Base-by-base conservation (phyloP, 352 stramenopile species). In the Pythium dissimile region DNA sequence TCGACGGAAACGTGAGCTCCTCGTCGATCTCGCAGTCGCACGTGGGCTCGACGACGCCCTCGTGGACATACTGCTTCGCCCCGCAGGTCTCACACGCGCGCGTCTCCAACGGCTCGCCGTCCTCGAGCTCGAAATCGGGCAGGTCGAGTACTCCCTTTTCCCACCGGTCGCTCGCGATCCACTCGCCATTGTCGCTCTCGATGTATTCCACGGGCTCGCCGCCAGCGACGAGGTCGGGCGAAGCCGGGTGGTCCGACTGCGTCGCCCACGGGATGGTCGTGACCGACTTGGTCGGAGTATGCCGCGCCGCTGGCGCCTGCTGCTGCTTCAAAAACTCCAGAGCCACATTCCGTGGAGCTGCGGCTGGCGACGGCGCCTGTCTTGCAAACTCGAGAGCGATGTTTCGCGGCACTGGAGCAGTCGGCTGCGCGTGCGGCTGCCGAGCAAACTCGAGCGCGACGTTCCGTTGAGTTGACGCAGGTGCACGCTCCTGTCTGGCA, bases 111-210 rank as follows among this genome's bases (percentile, higher is more conserved):
- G 51, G 45, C 21, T 62, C 44, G n/a, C 47, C 39, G 2, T 34
- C 53, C 2, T 62, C 62, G 9, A 67, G 32, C 18, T 69, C 50
- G 5, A 65, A 15, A n/a, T 53, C 51, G 1, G 61, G 30, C 15
- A 41, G 5, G 18, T 49, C 18, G n/a, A 55, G 7, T 28, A 49
- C 35, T 42, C 63, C 71, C 18, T 65, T 64, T 3, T 72, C 62
- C 34, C 62, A 46, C 31, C 54, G 57, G 38, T 71, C 65, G 16
- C 69, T 72, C 21, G 73, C 71, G n/a, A 88, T 66, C 80, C 80
- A 90, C 45, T 90, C 69, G 32, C 80, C 80, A 23, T 77, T 75
- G 21, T 66, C 71, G 20, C 66, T 77, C 52, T 88, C 80, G 37
- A 88, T 68, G 52, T 80, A 75, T 54, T 90, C 80, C 18, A 80